Conservation (phyloP, 2,329 filamentous ascomycete species). For the Monosporascus sp. region DNA sequence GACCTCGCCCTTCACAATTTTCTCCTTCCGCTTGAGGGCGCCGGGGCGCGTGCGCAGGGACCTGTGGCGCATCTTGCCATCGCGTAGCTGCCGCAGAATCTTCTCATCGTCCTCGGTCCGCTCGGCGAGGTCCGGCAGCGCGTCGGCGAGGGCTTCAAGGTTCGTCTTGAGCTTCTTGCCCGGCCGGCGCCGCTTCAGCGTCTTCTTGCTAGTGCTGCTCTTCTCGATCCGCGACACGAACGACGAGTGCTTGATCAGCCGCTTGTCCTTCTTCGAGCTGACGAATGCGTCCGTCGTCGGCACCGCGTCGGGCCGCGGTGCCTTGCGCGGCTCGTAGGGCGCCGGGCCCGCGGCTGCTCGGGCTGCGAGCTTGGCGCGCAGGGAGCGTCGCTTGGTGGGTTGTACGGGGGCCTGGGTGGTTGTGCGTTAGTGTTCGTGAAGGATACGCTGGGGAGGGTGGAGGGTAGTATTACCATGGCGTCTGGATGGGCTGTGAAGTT, state of each 20-base stretch:
- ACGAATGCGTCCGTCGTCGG: slow-evolving; percentile 50
- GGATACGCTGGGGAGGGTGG: not conserved
- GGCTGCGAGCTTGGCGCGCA: slow-evolving; percentile 51
- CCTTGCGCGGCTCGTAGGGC: slow-evolving; percentile 47
- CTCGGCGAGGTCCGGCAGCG: slow-evolving; percentile 61
- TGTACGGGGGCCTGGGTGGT: slow-evolving; percentile 33
- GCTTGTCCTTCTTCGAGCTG: slow-evolving; percentile 78
- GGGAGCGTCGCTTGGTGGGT: slow-evolving; percentile 50
- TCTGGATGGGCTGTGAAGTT: not conserved
- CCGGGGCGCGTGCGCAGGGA: slow-evolving; percentile 72
- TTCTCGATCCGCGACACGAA: slow-evolving; percentile 76
- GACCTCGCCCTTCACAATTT: slow-evolving; percentile 73
- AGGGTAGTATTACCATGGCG: not conserved
- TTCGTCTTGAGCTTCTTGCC: slow-evolving; percentile 74
- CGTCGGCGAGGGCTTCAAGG: slow-evolving; percentile 72
- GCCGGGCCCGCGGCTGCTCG: slow-evolving; percentile 45
- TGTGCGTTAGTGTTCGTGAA: slow-evolving; percentile 1
- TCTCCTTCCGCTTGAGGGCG: slow-evolving; percentile 78
- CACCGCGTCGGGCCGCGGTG: slow-evolving; percentile 48
- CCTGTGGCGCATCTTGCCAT: slow-evolving; percentile 66
- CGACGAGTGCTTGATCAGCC: slow-evolving; percentile 71
- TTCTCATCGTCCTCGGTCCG: slow-evolving; percentile 42
- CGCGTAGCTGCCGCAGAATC: slow-evolving; percentile 30
- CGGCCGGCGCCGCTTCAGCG: slow-evolving; percentile 61
- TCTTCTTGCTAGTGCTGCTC: slow-evolving; percentile 35